A percentile compares a stretch with the other conserved stretches of the same genome.
Evolutionary conservation across 768 basidiomycete species (phyloP).

Genomic region (Glaciozyma martinii): DNA sequence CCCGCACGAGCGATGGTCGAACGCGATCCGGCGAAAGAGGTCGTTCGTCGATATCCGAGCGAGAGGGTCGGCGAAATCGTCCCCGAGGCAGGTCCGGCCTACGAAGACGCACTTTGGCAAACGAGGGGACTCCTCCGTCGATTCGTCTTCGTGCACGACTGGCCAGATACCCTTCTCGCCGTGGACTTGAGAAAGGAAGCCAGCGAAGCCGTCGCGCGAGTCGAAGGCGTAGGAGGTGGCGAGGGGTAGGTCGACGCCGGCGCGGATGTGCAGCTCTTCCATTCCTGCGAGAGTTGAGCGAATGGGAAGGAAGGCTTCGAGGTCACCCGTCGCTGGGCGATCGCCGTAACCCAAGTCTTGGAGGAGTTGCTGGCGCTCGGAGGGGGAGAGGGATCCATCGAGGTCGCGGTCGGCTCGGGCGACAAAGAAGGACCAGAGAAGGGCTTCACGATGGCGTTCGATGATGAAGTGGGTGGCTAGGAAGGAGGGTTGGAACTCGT

Average conservation of each 20-base stretch:
- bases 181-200: slow-evolving; percentile 1
- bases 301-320: neutral
- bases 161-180: too few species aligned
- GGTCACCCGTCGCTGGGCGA: neutral
- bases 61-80: neutral
- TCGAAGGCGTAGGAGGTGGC: slow-evolving; percentile 17
- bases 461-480: slow-evolving; percentile 29
- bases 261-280: neutral
- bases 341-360: slow-evolving; percentile 2
- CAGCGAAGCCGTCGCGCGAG: slow-evolving; percentile 41
- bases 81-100: slow-evolving; percentile 31
- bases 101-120: too few species aligned
- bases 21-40: slow-evolving; percentile 40
- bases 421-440: slow-evolving; percentile 20
- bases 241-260: slow-evolving; percentile 8
- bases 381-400: slow-evolving; percentile 12
- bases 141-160: too few species aligned
- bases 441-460: slow-evolving; percentile 30
- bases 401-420: slow-evolving; percentile 3
- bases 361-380: slow-evolving; percentile 14
- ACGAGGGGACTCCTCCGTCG: too few species aligned
- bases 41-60: slow-evolving; percentile 32
- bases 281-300: neutral
- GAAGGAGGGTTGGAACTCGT: slow-evolving; percentile 23
- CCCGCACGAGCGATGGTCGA: slow-evolving; percentile 40